Conservation (phyloP, 176 grass and related monocot species). For the Leersia perrieri region DNA sequence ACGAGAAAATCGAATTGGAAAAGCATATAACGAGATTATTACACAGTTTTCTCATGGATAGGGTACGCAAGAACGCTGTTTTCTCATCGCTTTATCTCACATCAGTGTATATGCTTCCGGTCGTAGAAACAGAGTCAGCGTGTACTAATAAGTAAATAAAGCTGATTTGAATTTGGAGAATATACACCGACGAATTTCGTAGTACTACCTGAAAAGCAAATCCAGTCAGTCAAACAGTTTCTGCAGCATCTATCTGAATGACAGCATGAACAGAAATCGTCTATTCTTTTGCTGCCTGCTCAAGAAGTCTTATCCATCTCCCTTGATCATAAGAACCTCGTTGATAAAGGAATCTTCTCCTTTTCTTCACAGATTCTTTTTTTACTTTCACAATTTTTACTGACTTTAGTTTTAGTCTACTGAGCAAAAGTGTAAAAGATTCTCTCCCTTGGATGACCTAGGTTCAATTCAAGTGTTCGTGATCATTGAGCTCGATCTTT, state of each 20-base stretch:
- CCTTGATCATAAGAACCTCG: not conserved
- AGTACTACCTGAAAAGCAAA: not conserved
- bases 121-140: too few species aligned
- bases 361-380: conserved; percentile 16
- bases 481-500: conserved; percentile 29
- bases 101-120: not conserved
- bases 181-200: not conserved
- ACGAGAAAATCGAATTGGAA: not conserved
- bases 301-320: not conserved
- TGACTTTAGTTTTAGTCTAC: not conserved
- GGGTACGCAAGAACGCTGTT: not conserved
- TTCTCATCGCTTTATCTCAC: not conserved
- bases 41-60: not conserved
- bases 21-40: not conserved
- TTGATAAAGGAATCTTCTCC: not conserved
- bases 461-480: not conserved
- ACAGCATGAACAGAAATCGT: not conserved
- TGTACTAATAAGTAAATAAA: not conserved
- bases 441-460: not conserved
- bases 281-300: not conserved
- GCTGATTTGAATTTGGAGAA: not conserved
- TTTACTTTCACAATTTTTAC: not conserved
- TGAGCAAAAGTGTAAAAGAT: conserved; percentile 9
- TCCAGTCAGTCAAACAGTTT: not conserved
- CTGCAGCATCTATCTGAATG: not conserved